These are phyloP conservation scores for Ajuga chamaepitys DNA, from an alignment of 257 asterid genomes.

Conservation along the genomic window DNA sequence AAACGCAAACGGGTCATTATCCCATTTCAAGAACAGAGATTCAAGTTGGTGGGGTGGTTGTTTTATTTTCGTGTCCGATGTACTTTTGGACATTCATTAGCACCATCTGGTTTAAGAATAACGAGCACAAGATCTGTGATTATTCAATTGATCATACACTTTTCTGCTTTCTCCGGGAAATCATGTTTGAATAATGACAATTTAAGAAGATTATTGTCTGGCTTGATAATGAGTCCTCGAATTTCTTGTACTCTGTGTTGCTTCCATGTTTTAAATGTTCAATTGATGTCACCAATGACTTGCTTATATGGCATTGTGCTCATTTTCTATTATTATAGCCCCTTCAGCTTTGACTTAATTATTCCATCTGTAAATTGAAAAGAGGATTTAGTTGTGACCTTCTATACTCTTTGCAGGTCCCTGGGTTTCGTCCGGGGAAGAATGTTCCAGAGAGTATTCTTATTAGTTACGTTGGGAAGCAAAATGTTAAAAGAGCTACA, in stretches of 20 bases:
- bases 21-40: background rate
- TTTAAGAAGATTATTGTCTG: background rate
- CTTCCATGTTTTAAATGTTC: background rate
- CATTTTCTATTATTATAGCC: background rate
- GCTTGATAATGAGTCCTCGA: background rate
- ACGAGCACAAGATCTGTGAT: background rate
- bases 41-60: background rate
- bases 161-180: background rate
- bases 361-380: background rate
- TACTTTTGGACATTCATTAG: background rate
- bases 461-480: conserved; percentile 56
- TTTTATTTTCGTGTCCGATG: background rate
- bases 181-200: background rate
- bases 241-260: background rate
- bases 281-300: background rate
- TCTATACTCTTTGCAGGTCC: conserved; percentile 46
- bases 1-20: background rate
- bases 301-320: background rate
- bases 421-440: conserved; percentile 99
- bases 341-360: background rate
- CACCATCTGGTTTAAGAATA: background rate
- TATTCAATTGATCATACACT: background rate
- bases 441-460: conserved; percentile 79
- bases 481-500: conserved; percentile 57
- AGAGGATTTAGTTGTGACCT: background rate